Base-by-base conservation (phyloP, 257 asterid genomes). In the Sherardia arvensis region DNA sequence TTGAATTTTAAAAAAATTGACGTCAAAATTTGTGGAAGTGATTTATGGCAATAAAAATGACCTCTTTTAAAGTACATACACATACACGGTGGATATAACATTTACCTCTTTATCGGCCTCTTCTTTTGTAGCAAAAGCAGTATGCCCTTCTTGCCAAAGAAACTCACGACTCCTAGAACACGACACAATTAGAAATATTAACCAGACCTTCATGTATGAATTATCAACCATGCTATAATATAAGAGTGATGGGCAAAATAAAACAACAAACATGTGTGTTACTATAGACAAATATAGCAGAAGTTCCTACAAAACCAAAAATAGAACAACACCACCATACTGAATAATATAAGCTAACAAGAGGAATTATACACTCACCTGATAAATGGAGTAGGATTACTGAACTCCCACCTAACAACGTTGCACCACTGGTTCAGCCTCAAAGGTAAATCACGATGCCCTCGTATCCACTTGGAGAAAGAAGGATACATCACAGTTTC, bases 111-210 rank as follows among this genome's bases (percentile, higher is more conserved):
- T 49, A 66, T 92, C 99, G 20, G 97, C 95, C 75, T 93, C 99
- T 77, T 75, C 87, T 75, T 87, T 85, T 29, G 96, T 93, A 64
- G 95, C 99, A 75, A 93, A 93, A 67, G 99, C 99, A 67, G 97
- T 90, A 76, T 93, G 99, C 32, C 97, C 97, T 76, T 87, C 99
- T 73, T 93, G 99, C 99, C 99, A 87, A 56, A 93, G 89, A 77
- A 93, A 93, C 73, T 93, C 99, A 53, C 96, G 96, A 58, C 99
- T 93, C 96, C 97, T 90, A 66, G 55, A n/a, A 69, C 48, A 12
- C 40, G 62, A 32, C 74, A 70, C 47, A 26, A 53, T 56, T 22
- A 65, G 70, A 63, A 73, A 36, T 43, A 32, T 67, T 28, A 28
- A 57, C 28, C 43, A 62, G 49, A 67, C 47, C 29, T 15, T 18